Conservation (phyloP, 768 basidiomycete species). For the Suillus brevipes region DNA sequence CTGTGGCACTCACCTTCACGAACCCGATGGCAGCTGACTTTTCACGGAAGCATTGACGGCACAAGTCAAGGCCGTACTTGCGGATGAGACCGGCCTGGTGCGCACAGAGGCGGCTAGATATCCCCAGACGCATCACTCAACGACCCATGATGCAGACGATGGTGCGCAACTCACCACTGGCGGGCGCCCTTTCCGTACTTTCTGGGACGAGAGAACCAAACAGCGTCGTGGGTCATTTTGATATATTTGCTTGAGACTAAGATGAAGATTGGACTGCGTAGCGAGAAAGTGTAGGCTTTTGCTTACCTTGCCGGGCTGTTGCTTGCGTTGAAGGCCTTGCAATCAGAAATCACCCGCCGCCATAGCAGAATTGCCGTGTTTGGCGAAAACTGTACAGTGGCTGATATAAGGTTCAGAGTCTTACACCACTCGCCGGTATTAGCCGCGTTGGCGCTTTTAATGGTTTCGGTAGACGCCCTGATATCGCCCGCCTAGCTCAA, state of each 20-base stretch:
- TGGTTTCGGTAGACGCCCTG: background rate
- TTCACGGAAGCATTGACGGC: slow-evolving; percentile 98
- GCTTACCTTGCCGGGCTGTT: slow-evolving; percentile 25
- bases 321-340: slow-evolving; percentile 11
- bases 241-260: slow-evolving; percentile 11
- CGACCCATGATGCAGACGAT: background rate
- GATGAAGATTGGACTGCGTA: background rate
- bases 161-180: slow-evolving; percentile 68
- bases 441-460: background rate
- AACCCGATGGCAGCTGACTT: slow-evolving; percentile 93
- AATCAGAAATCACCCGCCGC: background rate
- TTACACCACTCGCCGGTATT: background rate
- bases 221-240: slow-evolving; percentile 96
- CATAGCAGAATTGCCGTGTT: slow-evolving; percentile 9
- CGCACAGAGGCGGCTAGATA: slow-evolving; percentile 86
- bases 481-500: slow-evolving; percentile 48
- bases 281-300: background rate
- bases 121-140: slow-evolving; percentile 14
- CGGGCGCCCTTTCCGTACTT: slow-evolving; percentile 95
- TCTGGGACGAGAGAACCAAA: slow-evolving; percentile 96
- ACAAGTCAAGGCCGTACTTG: slow-evolving; percentile 95
- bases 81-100: slow-evolving; percentile 98
- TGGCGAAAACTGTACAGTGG: slow-evolving; percentile 16
- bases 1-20: slow-evolving; percentile 71
- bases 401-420: slow-evolving; percentile 12